Evolutionary conservation across 306 rosid genomes (phyloP).

Genomic region (Cucurbita pepo): DNA sequence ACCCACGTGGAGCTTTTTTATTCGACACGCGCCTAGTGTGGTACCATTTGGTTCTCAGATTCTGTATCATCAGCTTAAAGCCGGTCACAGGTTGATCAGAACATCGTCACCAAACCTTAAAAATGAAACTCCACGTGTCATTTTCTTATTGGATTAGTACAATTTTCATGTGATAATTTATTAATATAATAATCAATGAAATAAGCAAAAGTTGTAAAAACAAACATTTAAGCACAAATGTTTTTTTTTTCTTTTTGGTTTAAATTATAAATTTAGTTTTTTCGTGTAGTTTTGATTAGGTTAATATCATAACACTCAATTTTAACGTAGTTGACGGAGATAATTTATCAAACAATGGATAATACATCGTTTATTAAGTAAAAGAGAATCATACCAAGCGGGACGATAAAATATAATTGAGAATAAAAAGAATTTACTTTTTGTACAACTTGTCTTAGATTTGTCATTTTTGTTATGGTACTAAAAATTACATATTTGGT

Average conservation of each 20-base stretch:
- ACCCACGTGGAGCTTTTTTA: not conserved
- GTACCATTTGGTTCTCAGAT: not conserved
- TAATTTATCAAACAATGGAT: no score
- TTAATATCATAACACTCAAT: no score
- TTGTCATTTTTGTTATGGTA: constrained; percentile 4
- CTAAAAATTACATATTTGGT: not conserved
- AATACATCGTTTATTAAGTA: not conserved
- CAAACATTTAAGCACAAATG: no score
- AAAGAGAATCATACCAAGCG: not conserved
- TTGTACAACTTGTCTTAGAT: not conserved
- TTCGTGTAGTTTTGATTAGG: no score
- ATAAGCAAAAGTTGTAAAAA: no score
- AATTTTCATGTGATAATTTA: no score
- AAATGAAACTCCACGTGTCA: constrained; percentile 30
- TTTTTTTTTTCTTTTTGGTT: no score
- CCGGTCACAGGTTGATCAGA: constrained; percentile 9
- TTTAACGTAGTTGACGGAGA: accelerated
- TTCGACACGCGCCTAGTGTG: not conserved
- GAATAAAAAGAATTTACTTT: not conserved
- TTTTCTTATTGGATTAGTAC: constrained; percentile 1
- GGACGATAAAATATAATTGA: not conserved
- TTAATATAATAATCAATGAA: no score
- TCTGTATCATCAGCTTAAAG: constrained; percentile 12
- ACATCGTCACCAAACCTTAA: constrained; percentile 43
- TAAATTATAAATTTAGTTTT: no score